A percentile compares a stretch with the other conserved stretches of the same genome.
Conservation (phyloP, 2,329 filamentous ascomycete species). For the Fusarium acutatum region DNA sequence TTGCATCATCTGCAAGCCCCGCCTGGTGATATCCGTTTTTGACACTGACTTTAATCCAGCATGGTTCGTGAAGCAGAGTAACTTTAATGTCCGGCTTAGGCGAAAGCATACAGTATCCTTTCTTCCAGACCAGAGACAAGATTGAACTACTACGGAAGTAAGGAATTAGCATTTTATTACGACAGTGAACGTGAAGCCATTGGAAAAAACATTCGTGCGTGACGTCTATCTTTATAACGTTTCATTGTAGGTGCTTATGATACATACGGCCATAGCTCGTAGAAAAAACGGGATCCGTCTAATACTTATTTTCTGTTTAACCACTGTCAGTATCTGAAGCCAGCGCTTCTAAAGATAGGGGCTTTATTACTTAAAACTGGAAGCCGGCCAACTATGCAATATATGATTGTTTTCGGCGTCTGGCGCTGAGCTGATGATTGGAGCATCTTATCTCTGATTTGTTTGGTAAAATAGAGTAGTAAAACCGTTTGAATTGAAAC, state of each 20-base stretch:
- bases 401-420: too few species aligned
- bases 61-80: background rate
- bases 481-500: too few species aligned
- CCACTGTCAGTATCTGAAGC: too few species aligned
- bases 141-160: background rate
- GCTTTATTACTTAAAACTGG: too few species aligned
- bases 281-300: background rate
- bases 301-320: too few species aligned
- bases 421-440: too few species aligned
- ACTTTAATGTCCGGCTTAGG: background rate
- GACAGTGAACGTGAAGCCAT: background rate
- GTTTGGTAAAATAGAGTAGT: too few species aligned
- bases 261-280: slow-evolving; percentile 6
- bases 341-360: too few species aligned
- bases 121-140: background rate
- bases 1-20: background rate
- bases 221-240: rapidly evolving
- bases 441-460: too few species aligned
- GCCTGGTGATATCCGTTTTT: background rate
- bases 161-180: rapidly evolving
- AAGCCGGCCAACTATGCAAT: too few species aligned
- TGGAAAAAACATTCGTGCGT: rapidly evolving
- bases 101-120: background rate
- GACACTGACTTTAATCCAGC: background rate
- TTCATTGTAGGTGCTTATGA: rapidly evolving